Base-by-base conservation (phyloP, 331 rosid genomes). In the Spiraea crenata region DNA sequence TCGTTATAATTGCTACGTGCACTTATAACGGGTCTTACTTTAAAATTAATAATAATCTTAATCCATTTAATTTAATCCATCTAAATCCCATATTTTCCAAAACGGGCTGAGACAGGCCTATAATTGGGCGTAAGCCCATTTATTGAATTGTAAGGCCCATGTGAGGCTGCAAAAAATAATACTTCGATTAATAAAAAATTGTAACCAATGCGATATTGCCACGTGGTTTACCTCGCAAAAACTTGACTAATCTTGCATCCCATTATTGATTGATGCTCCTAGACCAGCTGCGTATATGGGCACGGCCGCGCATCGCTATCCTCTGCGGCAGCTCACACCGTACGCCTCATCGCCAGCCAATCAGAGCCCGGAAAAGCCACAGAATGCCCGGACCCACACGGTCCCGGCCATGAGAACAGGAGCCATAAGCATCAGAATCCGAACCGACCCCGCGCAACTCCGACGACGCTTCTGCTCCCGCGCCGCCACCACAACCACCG, bases 311-410 rank as follows among this genome's bases (percentile, higher is more conserved):
- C 51, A 72, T 39, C 68, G 25, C 46, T 17, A 19, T 50, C 38
- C 20, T 42, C 66, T 78, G 71, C 71, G 54, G 3, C 35, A 5
- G 65, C 10, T 41, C 63, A 1, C 45, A 65, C 35, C 55, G 46
- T 58, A 67, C 68, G 68, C 46, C 55, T 48, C 74, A 41, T 17
- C 34, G 3, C 57, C 9, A 9, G 2, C 78, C 56, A 15, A 59
- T 52, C 65, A 35, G 12, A 40, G 5, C 19, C 57, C 31, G 50
- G 3, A 60, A 46, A 57, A 64, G 9, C 41, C 49, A 31, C 31
- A 57, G 44, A 51, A 69, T 62, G 65, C 35, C 62, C 76, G 62
- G 71, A 52, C 60, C 76, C 76, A 38, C 52, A 46, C 63, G 64
- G 17, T 9, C 9, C 41, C 9, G 52, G 38, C 72, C 67, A 63